A percentile compares a stretch with the other conserved stretches of the same genome.
Conservation (phyloP, 1,284 basidiomycete genomes). For the Cutaneotrichosporon sp. region DNA sequence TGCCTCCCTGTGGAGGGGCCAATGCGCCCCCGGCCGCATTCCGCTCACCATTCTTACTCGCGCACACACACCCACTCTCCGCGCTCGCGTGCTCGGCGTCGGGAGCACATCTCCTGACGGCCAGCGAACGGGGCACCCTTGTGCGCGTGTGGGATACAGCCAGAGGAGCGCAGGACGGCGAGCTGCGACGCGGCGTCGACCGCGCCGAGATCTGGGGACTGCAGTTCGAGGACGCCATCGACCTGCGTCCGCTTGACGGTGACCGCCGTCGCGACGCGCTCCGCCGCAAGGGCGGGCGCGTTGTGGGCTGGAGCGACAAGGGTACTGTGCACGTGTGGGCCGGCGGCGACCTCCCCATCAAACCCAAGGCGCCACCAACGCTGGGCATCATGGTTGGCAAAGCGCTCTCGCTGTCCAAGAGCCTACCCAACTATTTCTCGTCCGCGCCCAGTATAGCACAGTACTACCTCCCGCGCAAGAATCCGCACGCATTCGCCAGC, state of each 20-base stretch:
- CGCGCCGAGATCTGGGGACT: conserved; percentile 89
- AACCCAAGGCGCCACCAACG: conserved; percentile 52
- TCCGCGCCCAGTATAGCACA: conserved; percentile 92
- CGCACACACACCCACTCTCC: conserved; percentile 76
- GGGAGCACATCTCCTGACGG: conserved; percentile 78
- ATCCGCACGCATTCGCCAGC: conserved; percentile 47
- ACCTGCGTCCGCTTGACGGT: conserved; percentile 53
- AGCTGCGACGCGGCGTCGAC: conserved; percentile 83
- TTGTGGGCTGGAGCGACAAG: conserved; percentile 76
- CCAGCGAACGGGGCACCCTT: conserved; percentile 79
- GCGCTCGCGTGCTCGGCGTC: conserved; percentile 74
- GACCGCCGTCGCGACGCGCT: conserved; percentile 65
- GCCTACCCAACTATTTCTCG: conserved; percentile 83
- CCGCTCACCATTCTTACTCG: conserved; percentile 69
- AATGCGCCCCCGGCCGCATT: conserved; percentile 30
- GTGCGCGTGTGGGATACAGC: conserved; percentile 82
- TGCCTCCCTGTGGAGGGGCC: conserved; percentile 65
- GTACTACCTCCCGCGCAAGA: conserved; percentile 72
- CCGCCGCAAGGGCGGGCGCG: conserved; percentile 32
- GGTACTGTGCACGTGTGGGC: conserved; percentile 85
- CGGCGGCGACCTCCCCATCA: conserved; percentile 33
- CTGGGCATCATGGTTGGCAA: conserved; percentile 71
- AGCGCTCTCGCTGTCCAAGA: conserved; percentile 59
- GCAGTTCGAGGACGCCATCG: conserved; percentile 46
- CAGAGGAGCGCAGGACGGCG: conserved; percentile 72